Conservation (phyloP, 2,329 filamentous ascomycete genomes). For the Pestalotiopsis sp. region DNA sequence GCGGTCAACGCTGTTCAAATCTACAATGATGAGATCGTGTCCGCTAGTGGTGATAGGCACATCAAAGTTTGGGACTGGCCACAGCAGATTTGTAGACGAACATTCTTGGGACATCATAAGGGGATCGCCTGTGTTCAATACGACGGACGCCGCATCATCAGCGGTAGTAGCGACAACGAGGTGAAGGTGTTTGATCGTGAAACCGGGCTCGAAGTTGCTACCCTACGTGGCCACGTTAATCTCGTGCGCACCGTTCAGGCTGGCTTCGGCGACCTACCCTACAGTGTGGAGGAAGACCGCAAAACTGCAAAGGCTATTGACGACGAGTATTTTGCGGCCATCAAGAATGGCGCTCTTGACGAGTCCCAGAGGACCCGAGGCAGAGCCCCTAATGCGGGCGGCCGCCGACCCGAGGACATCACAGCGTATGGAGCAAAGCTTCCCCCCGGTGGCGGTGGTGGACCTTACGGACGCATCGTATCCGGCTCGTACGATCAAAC, state of each 20-base stretch:
- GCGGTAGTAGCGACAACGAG: conserved; percentile 93
- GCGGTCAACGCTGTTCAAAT: conserved; percentile 98
- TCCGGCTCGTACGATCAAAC: conserved; percentile 96
- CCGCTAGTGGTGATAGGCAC: conserved; percentile 88
- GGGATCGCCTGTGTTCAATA: conserved; percentile 98
- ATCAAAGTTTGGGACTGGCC: conserved; percentile 96
- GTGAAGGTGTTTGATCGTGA: conserved; percentile 92
- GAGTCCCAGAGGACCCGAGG: conserved; percentile 36
- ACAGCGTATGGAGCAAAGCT: conserved; percentile 82
- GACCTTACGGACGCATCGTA: conserved; percentile 90
- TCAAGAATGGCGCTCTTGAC: conserved; percentile 53
- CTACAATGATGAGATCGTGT: conserved; percentile 82
- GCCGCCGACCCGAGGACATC: conserved; percentile 74
- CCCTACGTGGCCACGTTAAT: conserved; percentile 77
- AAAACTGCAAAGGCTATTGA: conserved; percentile 75
- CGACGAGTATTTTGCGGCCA: conserved; percentile 67
- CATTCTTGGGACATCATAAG: conserved; percentile 85
- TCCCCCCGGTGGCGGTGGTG: conserved; percentile 87
- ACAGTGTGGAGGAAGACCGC: conserved; percentile 75
- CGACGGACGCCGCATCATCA: conserved; percentile 90
- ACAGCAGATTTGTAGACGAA: conserved; percentile 74
- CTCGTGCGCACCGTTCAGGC: conserved; percentile 95
- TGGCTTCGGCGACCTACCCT: conserved; percentile 86
- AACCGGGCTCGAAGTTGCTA: conserved; percentile 87
- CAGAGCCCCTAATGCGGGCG: conserved; percentile 68